Percentiles rank a stretch among this genome's conserved stretches.
These are phyloP conservation scores for Ophiobolus disseminans DNA, from an alignment of 2,329 filamentous ascomycete species.

Conservation along the genomic window DNA sequence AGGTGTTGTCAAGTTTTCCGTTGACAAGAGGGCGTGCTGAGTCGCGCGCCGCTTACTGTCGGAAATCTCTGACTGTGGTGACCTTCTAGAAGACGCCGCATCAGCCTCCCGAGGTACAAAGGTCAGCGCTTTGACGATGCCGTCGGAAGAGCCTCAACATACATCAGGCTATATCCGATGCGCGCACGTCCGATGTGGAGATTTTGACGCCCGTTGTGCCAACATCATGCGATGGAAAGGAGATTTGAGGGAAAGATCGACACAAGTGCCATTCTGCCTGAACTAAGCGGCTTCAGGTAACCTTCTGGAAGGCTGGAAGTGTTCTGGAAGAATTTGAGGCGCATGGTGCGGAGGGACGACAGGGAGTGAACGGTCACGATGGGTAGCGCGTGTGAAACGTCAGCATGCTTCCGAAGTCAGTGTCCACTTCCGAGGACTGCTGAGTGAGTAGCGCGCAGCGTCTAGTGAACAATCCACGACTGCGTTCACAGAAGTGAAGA, in stretches of 20 bases:
- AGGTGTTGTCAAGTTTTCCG: conserved; percentile 22
- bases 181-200: conserved; percentile 11
- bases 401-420: conserved; percentile 22
- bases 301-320: conserved; percentile 41
- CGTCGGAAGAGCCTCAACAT: conserved; percentile 22
- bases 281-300: conserved; percentile 33
- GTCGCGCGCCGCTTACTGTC: conserved; percentile 32
- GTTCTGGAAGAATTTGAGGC: conserved; percentile 28
- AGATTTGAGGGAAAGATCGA: conserved; percentile 32
- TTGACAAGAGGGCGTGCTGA: conserved; percentile 29
- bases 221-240: conserved; percentile 27
- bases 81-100: conserved; percentile 28
- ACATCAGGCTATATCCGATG: conserved; percentile 16
- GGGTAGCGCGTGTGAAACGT: conserved; percentile 28
- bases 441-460: conserved; percentile 6
- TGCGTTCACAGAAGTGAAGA: conserved; percentile 4
- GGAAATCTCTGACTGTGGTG: conserved; percentile 15
- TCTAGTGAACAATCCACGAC: conserved; percentile 16
- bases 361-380: conserved; percentile 13
- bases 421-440: conserved; percentile 2
- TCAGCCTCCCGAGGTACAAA: conserved; percentile 21
- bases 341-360: conserved; percentile 27
- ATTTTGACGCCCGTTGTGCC: conserved; percentile 22
- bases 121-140: conserved; percentile 7
- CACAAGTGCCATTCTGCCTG: conserved; percentile 26